Evolutionary conservation across 2,329 filamentous ascomycete genomes (phyloP).

Genomic region (Albophoma yamanashiensis): DNA sequence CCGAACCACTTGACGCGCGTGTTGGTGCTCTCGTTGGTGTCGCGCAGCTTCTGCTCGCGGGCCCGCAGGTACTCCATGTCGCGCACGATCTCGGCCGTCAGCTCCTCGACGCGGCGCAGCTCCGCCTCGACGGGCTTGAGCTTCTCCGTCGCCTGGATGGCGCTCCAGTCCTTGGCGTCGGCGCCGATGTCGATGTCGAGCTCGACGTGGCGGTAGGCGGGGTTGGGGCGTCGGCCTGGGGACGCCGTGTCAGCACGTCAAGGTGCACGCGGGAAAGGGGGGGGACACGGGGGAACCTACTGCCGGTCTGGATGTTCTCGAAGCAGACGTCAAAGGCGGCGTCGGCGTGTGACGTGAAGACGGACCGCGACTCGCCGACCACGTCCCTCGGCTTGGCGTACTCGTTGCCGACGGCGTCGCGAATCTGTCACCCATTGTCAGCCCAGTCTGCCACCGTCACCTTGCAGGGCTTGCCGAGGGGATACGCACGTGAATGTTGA

Average conservation of each 20-base stretch:
- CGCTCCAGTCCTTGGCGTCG: conserved; percentile 96
- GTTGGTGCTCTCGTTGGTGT: conserved; percentile 99
- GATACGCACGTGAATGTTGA: conserved; percentile 82
- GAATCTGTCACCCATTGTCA: conserved; percentile 53
- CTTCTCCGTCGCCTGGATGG: conserved; percentile 93
- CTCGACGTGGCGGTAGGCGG: conserved; percentile 63
- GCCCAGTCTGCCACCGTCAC: neutral
- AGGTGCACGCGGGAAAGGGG: neutral
- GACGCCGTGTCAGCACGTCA: neutral
- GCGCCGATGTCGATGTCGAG: conserved; percentile 94
- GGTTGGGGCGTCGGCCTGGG: conserved; percentile 25
- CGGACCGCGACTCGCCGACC: conserved; percentile 81
- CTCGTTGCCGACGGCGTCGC: conserved; percentile 90
- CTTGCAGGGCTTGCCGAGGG: neutral
- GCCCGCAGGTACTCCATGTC: conserved; percentile 94
- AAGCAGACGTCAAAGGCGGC: conserved; percentile 96
- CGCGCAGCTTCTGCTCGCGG: conserved; percentile 88
- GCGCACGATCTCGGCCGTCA: conserved; percentile 74
- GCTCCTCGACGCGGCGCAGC: conserved; percentile 83
- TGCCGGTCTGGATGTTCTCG: conserved; percentile 64
- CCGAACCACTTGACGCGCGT: conserved; percentile 98
- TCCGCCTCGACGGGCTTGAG: conserved; percentile 95
- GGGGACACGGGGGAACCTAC: conserved; percentile 38
- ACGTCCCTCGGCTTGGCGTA: conserved; percentile 88
- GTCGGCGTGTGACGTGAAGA: conserved; percentile 88